Conservation (phyloP, 805 yeast genomes). For the Metschnikowia henanensis region DNA sequence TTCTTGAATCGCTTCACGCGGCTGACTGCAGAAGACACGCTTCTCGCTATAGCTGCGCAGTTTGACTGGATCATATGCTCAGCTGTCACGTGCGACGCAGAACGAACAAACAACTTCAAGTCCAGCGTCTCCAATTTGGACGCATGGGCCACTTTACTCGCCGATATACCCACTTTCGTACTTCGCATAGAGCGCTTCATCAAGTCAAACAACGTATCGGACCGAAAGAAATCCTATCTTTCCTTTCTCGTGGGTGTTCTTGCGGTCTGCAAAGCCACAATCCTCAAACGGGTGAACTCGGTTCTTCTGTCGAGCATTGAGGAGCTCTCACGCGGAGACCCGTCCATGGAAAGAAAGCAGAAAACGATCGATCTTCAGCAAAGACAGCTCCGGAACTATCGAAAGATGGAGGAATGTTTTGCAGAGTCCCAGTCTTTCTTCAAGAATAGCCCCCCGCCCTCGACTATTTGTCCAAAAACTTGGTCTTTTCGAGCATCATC, state of each 20-base stretch:
- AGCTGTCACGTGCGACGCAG: slow-evolving; percentile 11
- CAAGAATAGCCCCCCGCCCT: slow-evolving; percentile 24
- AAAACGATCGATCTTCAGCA: slow-evolving; percentile 31
- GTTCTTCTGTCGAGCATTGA: background rate
- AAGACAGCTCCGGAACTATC: slow-evolving; percentile 25
- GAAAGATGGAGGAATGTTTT: slow-evolving; percentile 23
- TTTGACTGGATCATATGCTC: slow-evolving; percentile 18
- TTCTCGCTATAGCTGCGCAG: slow-evolving; percentile 21
- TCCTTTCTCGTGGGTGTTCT: slow-evolving; percentile 26
- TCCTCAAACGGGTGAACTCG: slow-evolving; percentile 32
- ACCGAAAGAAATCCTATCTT: slow-evolving; percentile 14
- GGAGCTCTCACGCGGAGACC: slow-evolving; percentile 6
- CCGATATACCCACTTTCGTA: slow-evolving; percentile 15
- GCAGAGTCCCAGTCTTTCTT: slow-evolving; percentile 29
- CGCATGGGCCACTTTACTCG: slow-evolving; percentile 15
- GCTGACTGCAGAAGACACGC: slow-evolving; percentile 17
- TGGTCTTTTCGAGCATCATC: slow-evolving; percentile 24
- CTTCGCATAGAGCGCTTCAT: slow-evolving; percentile 17
- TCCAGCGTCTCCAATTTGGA: background rate
- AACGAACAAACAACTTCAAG: slow-evolving; percentile 3
- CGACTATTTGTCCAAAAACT: slow-evolving; percentile 31
- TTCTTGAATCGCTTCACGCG: slow-evolving; percentile 6
- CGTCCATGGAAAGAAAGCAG: slow-evolving; percentile 17
- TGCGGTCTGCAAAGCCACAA: slow-evolving; percentile 28
- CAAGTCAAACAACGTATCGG: slow-evolving; percentile 14